Conservation (phyloP, 805 yeast species). For the Metschnikowia amazonensis region DNA sequence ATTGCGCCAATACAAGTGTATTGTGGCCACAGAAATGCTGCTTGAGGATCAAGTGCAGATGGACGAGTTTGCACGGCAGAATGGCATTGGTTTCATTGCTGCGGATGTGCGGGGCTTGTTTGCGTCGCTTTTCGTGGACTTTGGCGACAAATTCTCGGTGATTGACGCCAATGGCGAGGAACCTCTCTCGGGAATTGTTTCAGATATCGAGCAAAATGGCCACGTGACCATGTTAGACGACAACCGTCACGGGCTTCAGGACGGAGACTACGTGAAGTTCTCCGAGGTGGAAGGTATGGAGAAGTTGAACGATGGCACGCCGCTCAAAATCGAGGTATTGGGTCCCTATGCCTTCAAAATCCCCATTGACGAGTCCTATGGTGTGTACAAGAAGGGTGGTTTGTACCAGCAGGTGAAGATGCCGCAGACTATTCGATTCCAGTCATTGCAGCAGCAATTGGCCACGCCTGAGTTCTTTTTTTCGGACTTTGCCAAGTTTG, state of each 20-base stretch:
- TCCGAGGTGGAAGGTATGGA: conserved; percentile 80
- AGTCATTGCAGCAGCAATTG: conserved; percentile 62
- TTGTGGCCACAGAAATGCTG: conserved; percentile 75
- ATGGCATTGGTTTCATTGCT: conserved; percentile 73
- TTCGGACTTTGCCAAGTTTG: conserved; percentile 93
- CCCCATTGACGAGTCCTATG: conserved; percentile 51
- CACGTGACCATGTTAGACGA: conserved; percentile 93
- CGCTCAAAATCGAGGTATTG: conserved; percentile 73
- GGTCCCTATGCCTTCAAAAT: conserved; percentile 95
- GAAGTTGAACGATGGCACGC: conserved; percentile 66
- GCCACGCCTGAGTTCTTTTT: conserved; percentile 70
- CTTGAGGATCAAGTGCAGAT: conserved; percentile 72
- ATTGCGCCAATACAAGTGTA: conserved; percentile 63
- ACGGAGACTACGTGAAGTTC: conserved; percentile 86
- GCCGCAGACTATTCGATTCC: conserved; percentile 62
- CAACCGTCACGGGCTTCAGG: conserved; percentile 88
- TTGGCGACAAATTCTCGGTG: conserved; percentile 77
- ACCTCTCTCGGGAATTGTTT: conserved; percentile 78
- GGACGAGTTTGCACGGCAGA: conserved; percentile 68
- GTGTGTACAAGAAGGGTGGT: conserved; percentile 78
- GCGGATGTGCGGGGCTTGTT: conserved; percentile 85
- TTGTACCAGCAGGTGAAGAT: conserved; percentile 88
- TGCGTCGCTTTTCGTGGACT: conserved; percentile 85
- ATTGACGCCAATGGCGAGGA: conserved; percentile 92
- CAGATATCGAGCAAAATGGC: conserved; percentile 84